Percentiles rank a stretch among this genome's conserved stretches.
phyloP scores from a whole-genome alignment of 2,329 filamentous ascomycete genomes.

The Juglanconis oblonga region DNA sequence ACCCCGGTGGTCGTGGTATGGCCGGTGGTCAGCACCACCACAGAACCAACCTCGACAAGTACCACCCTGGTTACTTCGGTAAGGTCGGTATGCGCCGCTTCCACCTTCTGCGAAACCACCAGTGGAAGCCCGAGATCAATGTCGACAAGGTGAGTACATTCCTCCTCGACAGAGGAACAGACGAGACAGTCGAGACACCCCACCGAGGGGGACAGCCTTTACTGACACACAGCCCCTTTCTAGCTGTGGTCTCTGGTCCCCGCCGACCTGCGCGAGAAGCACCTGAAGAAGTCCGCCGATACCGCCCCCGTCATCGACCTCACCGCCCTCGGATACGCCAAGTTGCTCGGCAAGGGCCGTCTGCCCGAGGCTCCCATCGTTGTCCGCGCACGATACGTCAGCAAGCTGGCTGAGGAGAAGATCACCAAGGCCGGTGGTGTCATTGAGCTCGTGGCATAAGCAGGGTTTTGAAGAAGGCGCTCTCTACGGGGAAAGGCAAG shows the following conservation, averaged over 20 bases:
- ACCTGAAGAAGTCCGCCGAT: conserved; percentile 75
- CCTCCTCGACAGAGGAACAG: not conserved
- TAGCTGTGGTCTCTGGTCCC: conserved; percentile 96
- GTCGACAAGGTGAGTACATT: conserved; percentile 78
- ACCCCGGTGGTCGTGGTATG: conserved; percentile 76
- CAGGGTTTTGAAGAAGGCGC: not conserved
- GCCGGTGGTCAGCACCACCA: conserved; percentile 99
- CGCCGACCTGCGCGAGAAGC: conserved; percentile 86
- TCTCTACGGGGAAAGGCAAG: conserved; percentile 5
- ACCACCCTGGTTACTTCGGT: conserved; percentile 99
- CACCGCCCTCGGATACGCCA: conserved; percentile 94
- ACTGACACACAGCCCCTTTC: conserved; percentile 21
- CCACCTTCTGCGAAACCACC: conserved; percentile 93
- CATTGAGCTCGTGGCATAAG: conserved; percentile 89
- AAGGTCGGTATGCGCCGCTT: conserved; percentile 96
- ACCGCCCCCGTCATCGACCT: conserved; percentile 98
- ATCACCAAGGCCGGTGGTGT: conserved; percentile 97
- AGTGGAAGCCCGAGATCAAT: conserved; percentile 99
- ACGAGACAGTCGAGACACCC: not conserved
- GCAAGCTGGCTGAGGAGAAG: conserved; percentile 96
- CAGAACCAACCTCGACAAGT: conserved; percentile 80
- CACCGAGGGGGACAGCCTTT: conserved; percentile 5
- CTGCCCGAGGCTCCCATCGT: conserved; percentile 90
- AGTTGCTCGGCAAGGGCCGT: conserved; percentile 97
- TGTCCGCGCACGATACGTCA: conserved; percentile 92